Percentiles rank a stretch among this genome's conserved stretches.
phyloP scores from a whole-genome alignment of 2,329 filamentous ascomycete genomes.

The Fusarium poae region DNA sequence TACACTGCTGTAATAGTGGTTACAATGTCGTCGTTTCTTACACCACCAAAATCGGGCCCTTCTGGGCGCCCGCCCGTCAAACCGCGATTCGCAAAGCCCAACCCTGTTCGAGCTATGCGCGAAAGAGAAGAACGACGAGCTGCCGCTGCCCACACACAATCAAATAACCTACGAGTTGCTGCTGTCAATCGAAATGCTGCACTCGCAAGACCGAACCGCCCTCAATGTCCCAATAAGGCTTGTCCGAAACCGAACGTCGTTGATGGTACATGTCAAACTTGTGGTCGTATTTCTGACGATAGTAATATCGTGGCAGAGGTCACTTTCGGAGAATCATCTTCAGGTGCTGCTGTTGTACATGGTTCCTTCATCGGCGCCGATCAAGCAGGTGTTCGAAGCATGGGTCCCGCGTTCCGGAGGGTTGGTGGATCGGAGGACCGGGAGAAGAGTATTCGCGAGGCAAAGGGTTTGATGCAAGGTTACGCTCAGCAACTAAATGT shows the following conservation, averaged over 20 bases:
- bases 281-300: constrained; percentile 86
- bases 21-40: constrained; percentile 63
- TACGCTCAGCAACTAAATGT: constrained; percentile 72
- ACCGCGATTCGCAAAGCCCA: constrained; percentile 61
- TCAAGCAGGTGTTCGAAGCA: constrained; percentile 80
- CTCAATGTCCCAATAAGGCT: constrained; percentile 69
- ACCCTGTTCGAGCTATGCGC: constrained; percentile 64
- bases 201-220: constrained; percentile 54
- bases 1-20: constrained; percentile 2
- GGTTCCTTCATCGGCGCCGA: constrained; percentile 89
- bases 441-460: constrained; percentile 71
- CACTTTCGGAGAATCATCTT: constrained; percentile 87
- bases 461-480: constrained; percentile 70
- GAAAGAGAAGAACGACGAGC: constrained; percentile 63
- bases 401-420: constrained; percentile 72
- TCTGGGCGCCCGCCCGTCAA: constrained; percentile 49
- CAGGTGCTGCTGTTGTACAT: constrained; percentile 89
- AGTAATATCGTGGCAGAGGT: constrained; percentile 93
- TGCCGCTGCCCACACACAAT: constrained; percentile 50
- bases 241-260: constrained; percentile 73
- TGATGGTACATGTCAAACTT: constrained; percentile 81
- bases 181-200: constrained; percentile 50
- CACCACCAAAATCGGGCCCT: constrained; percentile 55
- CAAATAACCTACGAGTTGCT: constrained; percentile 48
- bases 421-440: constrained; percentile 70